phyloP scores from a whole-genome alignment of 179 eudicot genomes.

The Amaranthus tricolor region DNA sequence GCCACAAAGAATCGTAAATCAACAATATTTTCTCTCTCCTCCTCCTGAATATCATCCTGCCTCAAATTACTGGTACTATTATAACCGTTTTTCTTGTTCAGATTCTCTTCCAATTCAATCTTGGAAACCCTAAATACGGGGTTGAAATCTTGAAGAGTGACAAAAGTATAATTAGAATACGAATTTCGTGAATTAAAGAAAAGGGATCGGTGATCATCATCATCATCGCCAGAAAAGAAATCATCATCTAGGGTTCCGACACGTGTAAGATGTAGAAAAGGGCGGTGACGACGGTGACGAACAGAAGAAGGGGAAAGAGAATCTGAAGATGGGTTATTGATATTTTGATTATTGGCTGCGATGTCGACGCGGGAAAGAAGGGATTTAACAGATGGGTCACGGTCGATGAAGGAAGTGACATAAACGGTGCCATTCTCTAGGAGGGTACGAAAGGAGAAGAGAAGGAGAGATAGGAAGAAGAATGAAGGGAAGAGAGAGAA shows the following conservation, averaged over 20 bases:
- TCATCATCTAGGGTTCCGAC: slow-evolving; percentile 93
- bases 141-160: slow-evolving; percentile 34
- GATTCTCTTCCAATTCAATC: slow-evolving; percentile 2
- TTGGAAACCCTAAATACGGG: slow-evolving; percentile 44
- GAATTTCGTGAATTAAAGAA: slow-evolving; percentile 35
- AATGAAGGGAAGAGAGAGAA: slow-evolving; percentile 50
- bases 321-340: slow-evolving; percentile 16
- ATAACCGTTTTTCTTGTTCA: too few relatives aligned
- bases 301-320: slow-evolving; percentile 28
- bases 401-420: slow-evolving; percentile 67
- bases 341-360: slow-evolving; percentile 25
- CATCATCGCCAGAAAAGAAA: slow-evolving; percentile 77
- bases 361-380: slow-evolving; percentile 65
- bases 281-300: slow-evolving; percentile 62
- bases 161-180: slow-evolving; percentile 34
- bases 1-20: slow-evolving; percentile 52
- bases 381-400: slow-evolving; percentile 65
- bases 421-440: slow-evolving; percentile 64
- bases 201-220: slow-evolving; percentile 45
- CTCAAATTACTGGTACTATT: slow-evolving; percentile 7
- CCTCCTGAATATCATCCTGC: background rate
- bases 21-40: slow-evolving; percentile 36
- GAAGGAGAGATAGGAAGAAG: slow-evolving; percentile 54
- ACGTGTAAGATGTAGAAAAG: slow-evolving; percentile 78
- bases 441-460: slow-evolving; percentile 77